Evolutionary conservation across 2,329 filamentous ascomycete genomes (phyloP).

Genomic region (Nemania sp.): DNA sequence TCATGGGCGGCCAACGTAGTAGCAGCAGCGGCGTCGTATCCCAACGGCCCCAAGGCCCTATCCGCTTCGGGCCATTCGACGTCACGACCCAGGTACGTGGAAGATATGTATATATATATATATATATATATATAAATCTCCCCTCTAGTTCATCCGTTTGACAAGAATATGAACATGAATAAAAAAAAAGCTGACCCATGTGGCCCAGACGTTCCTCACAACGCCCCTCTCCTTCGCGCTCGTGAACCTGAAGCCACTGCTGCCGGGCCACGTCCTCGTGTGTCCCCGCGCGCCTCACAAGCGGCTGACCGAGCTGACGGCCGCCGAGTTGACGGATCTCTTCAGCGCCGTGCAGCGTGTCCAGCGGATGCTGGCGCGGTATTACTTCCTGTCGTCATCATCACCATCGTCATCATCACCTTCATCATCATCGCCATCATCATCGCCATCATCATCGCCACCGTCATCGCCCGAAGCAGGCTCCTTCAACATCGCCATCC

Average conservation of each 20-base stretch:
- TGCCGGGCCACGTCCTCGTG: slow-evolving; percentile 91
- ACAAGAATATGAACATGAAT: too few relatives aligned
- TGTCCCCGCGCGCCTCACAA: slow-evolving; percentile 72
- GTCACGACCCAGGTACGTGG: slow-evolving; percentile 76
- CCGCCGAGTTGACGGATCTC: slow-evolving; percentile 76
- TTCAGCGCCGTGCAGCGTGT: slow-evolving; percentile 86
- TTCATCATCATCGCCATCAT: slow-evolving; percentile 52
- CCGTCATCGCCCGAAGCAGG: slow-evolving; percentile 55
- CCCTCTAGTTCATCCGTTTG: too few relatives aligned
- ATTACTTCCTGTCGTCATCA: slow-evolving; percentile 51
- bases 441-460: slow-evolving; percentile 52
- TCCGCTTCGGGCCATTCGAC: slow-evolving; percentile 77
- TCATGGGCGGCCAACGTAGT: slow-evolving; percentile 6
- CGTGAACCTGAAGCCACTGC: slow-evolving; percentile 92
- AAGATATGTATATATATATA: slow-evolving; percentile 19
- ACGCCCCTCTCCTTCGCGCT: slow-evolving; percentile 82
- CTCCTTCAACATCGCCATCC: slow-evolving; percentile 91
- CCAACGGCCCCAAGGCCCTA: slow-evolving; percentile 28
- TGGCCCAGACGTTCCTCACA: slow-evolving; percentile 77
- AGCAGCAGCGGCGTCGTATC: background rate
- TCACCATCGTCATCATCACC: slow-evolving; percentile 2
- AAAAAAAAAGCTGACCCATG: slow-evolving; percentile 5
- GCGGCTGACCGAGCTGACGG: slow-evolving; percentile 75
- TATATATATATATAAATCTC: too few relatives aligned
- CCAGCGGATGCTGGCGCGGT: slow-evolving; percentile 70